phyloP scores from a whole-genome alignment of 306 rosid species.

The Abrus precatorius region DNA sequence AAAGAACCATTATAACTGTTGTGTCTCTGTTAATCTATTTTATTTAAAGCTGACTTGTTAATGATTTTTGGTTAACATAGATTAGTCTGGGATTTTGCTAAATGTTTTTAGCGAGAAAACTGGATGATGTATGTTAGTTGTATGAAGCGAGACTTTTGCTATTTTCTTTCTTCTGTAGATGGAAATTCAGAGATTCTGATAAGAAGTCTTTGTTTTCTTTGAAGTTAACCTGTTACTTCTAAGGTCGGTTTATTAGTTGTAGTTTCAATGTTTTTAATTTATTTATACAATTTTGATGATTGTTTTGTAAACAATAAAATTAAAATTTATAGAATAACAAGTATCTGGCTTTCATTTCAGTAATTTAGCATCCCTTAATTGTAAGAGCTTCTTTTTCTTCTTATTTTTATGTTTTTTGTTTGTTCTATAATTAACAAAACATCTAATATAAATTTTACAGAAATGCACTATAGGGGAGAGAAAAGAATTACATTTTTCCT shows the following conservation, averaged over 20 bases:
- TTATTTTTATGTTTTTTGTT: neutral
- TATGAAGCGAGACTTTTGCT: slow-evolving; percentile 24
- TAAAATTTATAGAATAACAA: slow-evolving; percentile 8
- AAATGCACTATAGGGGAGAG: neutral
- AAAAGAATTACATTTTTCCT: neutral
- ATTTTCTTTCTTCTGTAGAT: slow-evolving; percentile 23
- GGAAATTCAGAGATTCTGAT: slow-evolving; percentile 36
- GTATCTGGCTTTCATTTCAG: slow-evolving; percentile 16
- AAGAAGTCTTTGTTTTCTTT: neutral
- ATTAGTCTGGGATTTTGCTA: slow-evolving; percentile 13
- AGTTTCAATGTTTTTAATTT: neutral
- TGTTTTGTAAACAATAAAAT: neutral
- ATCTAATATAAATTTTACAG: neutral
- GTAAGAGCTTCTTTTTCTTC: neutral
- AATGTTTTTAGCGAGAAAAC: slow-evolving; percentile 25
- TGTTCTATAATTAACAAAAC: neutral
- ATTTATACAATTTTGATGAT: neutral
- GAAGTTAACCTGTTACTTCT: slow-evolving; percentile 33
- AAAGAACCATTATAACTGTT: slow-evolving; percentile 21
- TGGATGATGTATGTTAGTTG: slow-evolving; percentile 27
- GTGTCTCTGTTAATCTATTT: slow-evolving; percentile 18
- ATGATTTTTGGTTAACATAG: slow-evolving; percentile 28
- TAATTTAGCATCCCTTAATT: slow-evolving; percentile 5
- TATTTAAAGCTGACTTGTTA: slow-evolving; percentile 30
- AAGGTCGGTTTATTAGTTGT: neutral